phyloP scores from a whole-genome alignment of 768 basidiomycete genomes.

The Rhodotorula paludigena region DNA sequence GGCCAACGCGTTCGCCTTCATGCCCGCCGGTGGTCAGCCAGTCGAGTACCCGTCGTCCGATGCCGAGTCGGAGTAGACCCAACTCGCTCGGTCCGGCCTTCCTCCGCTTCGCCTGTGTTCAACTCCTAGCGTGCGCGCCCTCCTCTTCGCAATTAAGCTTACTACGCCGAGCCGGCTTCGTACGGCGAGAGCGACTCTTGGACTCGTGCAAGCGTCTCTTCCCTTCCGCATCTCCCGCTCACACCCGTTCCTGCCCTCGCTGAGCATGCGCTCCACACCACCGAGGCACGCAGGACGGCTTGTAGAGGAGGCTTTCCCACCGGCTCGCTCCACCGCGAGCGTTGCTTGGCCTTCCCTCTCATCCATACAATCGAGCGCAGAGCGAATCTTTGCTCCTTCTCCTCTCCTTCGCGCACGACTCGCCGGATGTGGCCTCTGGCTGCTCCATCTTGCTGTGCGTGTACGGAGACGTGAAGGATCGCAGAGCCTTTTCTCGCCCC shows the following conservation, averaged over 20 bases:
- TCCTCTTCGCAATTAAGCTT: too few relatives aligned
- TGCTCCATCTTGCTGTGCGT: neutral
- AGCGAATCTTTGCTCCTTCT: neutral
- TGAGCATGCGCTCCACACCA: neutral
- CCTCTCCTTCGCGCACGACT: neutral
- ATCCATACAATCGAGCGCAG: too few relatives aligned
- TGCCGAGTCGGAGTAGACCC: neutral
- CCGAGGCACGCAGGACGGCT: too few relatives aligned
- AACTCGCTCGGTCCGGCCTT: neutral
- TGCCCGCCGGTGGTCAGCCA: constrained; percentile 2
- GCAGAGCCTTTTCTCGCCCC: too few relatives aligned
- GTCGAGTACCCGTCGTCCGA: constrained; percentile 7
- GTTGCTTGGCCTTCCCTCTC: too few relatives aligned
- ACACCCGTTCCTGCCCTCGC: constrained; percentile 3
- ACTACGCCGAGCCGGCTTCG: too few relatives aligned
- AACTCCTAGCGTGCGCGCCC: neutral
- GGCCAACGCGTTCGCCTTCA: neutral
- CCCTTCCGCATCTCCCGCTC: neutral
- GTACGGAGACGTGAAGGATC: too few relatives aligned
- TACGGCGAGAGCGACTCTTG: too few relatives aligned
- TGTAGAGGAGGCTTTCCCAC: too few relatives aligned
- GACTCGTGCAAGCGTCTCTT: too few relatives aligned
- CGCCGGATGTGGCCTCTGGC: neutral
- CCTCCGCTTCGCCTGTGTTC: too few relatives aligned
- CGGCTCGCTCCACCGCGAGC: too few relatives aligned